Conservation (phyloP, 1,284 basidiomycete genomes). For the Marasmius fiardii region DNA sequence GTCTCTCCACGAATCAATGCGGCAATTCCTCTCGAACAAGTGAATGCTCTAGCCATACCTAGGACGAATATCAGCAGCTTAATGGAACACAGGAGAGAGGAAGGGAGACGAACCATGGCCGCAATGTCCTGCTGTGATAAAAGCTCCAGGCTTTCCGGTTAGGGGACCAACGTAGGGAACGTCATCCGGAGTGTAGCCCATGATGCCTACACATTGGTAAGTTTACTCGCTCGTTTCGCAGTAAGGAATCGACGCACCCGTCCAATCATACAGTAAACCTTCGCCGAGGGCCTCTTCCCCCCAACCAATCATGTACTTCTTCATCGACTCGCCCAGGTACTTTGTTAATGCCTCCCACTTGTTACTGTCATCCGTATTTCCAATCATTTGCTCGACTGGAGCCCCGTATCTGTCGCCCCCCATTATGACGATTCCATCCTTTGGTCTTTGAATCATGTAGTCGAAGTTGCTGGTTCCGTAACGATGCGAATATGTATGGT, state of each 20-base stretch:
- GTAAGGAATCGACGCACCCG: constrained; percentile 13
- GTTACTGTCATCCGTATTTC: constrained; percentile 23
- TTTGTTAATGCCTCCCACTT: constrained; percentile 19
- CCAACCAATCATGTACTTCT: constrained; percentile 18
- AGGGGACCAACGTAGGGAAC: constrained; percentile 26
- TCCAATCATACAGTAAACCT: constrained; percentile 24
- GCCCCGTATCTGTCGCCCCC: constrained; percentile 22
- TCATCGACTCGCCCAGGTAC: constrained; percentile 16
- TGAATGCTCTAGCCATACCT: constrained; percentile 27
- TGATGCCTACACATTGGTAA: constrained; percentile 16
- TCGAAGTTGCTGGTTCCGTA: constrained; percentile 18
- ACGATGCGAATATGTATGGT: constrained; percentile 17
- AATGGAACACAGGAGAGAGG: neutral
- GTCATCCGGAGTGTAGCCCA: constrained; percentile 24
- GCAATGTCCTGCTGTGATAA: constrained; percentile 24
- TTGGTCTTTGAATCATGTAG: constrained; percentile 25
- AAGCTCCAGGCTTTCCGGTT: constrained; percentile 22
- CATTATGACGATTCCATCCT: constrained; percentile 24
- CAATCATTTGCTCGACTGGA: constrained; percentile 18
- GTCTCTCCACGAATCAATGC: constrained; percentile 19
- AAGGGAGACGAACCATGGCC: constrained; percentile 20
- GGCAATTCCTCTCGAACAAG: constrained; percentile 24
- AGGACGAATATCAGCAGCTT: neutral
- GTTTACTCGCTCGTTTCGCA: neutral
- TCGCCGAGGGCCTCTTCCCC: constrained; percentile 22